Evolutionary conservation across 2,329 filamentous ascomycete genomes (phyloP), one percentile per base, ranked within the genome.

Genomic region (Xylariaceae sp.): DNA sequence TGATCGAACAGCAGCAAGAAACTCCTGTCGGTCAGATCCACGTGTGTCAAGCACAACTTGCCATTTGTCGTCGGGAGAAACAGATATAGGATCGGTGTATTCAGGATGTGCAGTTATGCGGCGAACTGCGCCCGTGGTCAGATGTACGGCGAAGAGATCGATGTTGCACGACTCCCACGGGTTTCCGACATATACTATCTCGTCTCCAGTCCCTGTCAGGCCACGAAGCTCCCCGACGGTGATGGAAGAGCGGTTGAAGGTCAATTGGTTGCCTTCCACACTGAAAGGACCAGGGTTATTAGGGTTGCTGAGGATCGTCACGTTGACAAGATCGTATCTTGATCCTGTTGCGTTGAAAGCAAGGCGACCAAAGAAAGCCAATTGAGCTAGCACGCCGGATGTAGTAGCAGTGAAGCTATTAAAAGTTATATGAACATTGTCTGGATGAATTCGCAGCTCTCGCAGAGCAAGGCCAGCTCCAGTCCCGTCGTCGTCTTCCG

Each of bases 391-490:
- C 46, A 69, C 57, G 11, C 62, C 63, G 5, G 11, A 41, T 16
- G 53, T 50, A 2, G 44, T 47, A 5, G 41, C 45, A 14, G 59
- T 65, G 47, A 75, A 72, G 0, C 70, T 69, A 56, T 69, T 76
- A 58, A 69, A 76, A 5, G 69, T 72, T 6, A 78, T 57, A 47
- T 77, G 75, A 0, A 64, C 57, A 36, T 75, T 63, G 36, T 78
- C 75, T 0, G 75, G 74, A 52, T 78, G 74, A 7, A 78, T 50
- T 13, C 74, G 73, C 22, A 77, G 57, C 56, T 77, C 76, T 3
- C 75, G 69, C 1, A 71, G 63, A 3, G 40, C 46, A 0, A 69
- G 71, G 5, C 70, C 68, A 5, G 61, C 47, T 5, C 61, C 64
- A 14, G 56, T 63, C 2, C 66, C 71, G 45, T 75, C 67, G 6